Base-by-base conservation (phyloP, 129 eudicot genomes). In the Flaveria brownii region DNA sequence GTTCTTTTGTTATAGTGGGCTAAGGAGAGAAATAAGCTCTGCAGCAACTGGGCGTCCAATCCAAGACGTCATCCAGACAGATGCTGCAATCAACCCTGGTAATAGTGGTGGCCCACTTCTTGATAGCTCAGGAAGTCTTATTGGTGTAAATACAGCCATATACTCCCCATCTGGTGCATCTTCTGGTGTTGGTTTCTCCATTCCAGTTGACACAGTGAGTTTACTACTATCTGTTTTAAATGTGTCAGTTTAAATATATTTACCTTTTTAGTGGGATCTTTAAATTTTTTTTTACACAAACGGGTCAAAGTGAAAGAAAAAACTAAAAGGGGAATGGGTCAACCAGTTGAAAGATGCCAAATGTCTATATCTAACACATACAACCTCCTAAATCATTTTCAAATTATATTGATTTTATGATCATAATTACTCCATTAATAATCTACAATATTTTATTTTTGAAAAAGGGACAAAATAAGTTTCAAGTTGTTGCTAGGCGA, bases 51-150 rank as follows among this genome's bases (percentile, higher is more conserved):
- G 98, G 1, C 92, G 96, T 5, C 98, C 98, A 71, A 90, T 93
- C 70, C 96, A 86, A 72, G 96, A 93, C 79, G 96, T 93, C 28
- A 93, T 93, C 79, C 98, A 93, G 72, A 93, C 95, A 54, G 98
- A 93, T 57, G 96, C 96, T 66, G 98, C 98, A 68, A 93, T 93
- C 65, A 93, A 93, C 84, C 98, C 98, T 67, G 95, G 96, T 14
- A 90, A 93, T 70, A 93, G 96, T 80, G 96, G 96, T 20, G 96
- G 98, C 9, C 98, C 96, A 66, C 96, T 93, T 78, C 92, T 93
- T 41, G 98, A 93, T 72, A 93, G 96, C 74, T 70, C 95, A 9
- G 96, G 98, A 75, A 88, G 70, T 57, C 91, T 93, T 62, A 93
- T 93, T 81, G 98, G 98, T 47, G 80, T 90, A 66, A 90, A 93